Evolutionary conservation across 2,329 filamentous ascomycete genomes (phyloP).

Genomic region (Colletotrichum theobromicola): DNA sequence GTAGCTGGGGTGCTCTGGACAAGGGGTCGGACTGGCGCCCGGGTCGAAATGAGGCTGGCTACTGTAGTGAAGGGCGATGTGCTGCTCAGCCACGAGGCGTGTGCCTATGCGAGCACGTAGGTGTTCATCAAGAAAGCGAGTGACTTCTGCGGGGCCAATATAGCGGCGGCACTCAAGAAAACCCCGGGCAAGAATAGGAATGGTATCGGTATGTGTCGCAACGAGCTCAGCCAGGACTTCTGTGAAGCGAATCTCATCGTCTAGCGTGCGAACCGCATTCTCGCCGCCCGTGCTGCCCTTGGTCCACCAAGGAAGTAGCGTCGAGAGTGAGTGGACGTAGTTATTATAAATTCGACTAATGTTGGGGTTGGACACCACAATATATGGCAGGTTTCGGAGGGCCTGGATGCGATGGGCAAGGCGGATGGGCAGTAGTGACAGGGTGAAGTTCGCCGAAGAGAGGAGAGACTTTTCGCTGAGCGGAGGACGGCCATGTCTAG

Average conservation of each 20-base stretch:
- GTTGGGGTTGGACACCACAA: constrained; percentile 97
- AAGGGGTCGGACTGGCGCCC: constrained; percentile 52
- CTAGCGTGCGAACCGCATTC: constrained; percentile 70
- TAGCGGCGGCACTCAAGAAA: constrained; percentile 95
- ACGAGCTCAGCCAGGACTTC: constrained; percentile 95
- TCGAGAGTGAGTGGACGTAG: constrained; percentile 91
- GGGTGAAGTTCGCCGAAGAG: constrained; percentile 92
- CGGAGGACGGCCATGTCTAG: constrained; percentile 79
- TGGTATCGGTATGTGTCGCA: constrained; percentile 91
- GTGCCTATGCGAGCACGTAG: constrained; percentile 93
- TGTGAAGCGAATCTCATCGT: constrained; percentile 91
- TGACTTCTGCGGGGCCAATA: constrained; percentile 83
- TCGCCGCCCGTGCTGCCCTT: constrained; percentile 36
- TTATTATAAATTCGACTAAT: constrained; percentile 95
- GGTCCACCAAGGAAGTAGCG: constrained; percentile 77
- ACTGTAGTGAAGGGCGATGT: constrained; percentile 84
- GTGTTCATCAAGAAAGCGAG: constrained; percentile 90
- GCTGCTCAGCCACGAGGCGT: constrained; percentile 92
- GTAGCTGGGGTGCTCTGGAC: constrained; percentile 66
- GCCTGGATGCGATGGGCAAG: constrained; percentile 94
- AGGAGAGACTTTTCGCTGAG: constrained; percentile 81
- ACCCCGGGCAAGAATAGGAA: constrained; percentile 87
- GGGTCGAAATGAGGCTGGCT: constrained; percentile 73
- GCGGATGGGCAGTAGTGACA: constrained; percentile 88
- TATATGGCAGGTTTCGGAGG: constrained; percentile 91